Evolutionary conservation across 495 filamentous ascomycete species (phyloP), one percentile per base, ranked within the genome.

Genomic region (Penicillium bovifimosum): DNA sequence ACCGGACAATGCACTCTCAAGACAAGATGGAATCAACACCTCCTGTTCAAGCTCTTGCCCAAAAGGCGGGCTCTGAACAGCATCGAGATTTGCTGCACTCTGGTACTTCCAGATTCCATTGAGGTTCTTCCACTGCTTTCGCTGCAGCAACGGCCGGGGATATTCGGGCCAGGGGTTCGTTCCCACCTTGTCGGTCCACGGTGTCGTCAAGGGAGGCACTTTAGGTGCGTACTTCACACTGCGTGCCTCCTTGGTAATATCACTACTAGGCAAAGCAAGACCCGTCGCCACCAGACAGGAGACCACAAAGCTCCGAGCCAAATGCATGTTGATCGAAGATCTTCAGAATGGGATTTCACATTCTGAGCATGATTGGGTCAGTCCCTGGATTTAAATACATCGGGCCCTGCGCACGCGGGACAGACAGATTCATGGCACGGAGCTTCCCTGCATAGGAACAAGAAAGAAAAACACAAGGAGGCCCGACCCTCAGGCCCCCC

Each of bases 41-140:
- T 82, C 74, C 14, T 75, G 54, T 0, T 58, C 52, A 5, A 82
- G 69, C 5, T 62, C 60, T 36, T 71, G 58, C 2, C 64, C 66
- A 33, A 71, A 65, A 0, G 78, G 77, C 0, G 75, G 78, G 17
- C 27, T 66, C 27, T 65, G 51, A 10, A 76, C 56, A 26, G 75
- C 75, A 26, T 68, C 65, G 6, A 68, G 53, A 39, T 62, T 57
- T 0, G 60, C 56, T 0, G 76, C 80, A 46, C 72, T 67, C 51
- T 77, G 72, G 55, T 80, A 86, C n/a, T 77, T 76, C 84, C 84
- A 87, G 13, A 87, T 71, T 0, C 84, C 84, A 57, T 87, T 86
- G 29, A 86, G 68, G 32, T 69, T 84, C 63, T 81, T 66, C 84
- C 84, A 87, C 16, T 75, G 58, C 5, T 76, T 67, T 1, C 84